phyloP scores from a whole-genome alignment of 495 filamentous ascomycete genomes.

The Podospora sp. region DNA sequence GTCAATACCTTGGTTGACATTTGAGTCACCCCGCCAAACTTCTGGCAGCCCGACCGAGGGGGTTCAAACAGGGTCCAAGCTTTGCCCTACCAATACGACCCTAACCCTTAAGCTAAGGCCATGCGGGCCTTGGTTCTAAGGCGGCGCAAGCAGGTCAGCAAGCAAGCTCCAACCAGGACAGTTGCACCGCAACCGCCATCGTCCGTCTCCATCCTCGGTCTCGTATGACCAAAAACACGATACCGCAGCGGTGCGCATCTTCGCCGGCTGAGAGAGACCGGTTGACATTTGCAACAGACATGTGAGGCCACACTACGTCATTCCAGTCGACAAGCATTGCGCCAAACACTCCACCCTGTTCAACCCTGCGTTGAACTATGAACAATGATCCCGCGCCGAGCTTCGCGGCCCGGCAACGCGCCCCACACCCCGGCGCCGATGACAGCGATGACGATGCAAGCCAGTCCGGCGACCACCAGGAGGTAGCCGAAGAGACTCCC shows the following conservation, averaged over 20 bases:
- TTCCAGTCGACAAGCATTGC: slow-evolving; percentile 9
- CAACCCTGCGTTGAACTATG: slow-evolving; percentile 56
- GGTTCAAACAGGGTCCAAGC: slow-evolving; percentile 13
- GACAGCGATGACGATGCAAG: slow-evolving; percentile 33
- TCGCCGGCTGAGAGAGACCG: slow-evolving; percentile 1
- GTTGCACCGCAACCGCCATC: slow-evolving; percentile 1
- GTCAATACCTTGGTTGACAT: slow-evolving; percentile 2
- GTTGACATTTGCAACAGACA: slow-evolving; percentile 10
- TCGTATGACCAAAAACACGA: slow-evolving; percentile 3
- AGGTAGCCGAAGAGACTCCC: slow-evolving; percentile 29
- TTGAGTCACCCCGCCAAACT: slow-evolving; percentile 18
- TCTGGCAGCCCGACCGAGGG: slow-evolving; percentile 3
- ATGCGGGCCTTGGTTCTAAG: neutral
- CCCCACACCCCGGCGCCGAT: slow-evolving; percentile 32
- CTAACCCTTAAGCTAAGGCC: slow-evolving; percentile 7
- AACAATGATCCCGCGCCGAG: slow-evolving; percentile 67
- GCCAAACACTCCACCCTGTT: slow-evolving; percentile 6
- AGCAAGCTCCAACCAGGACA: neutral
- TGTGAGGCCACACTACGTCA: slow-evolving; percentile 17
- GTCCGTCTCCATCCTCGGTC: neutral
- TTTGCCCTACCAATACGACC: neutral
- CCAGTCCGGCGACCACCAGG: slow-evolving; percentile 26
- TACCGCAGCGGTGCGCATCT: slow-evolving; percentile 4
- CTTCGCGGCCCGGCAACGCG: slow-evolving; percentile 51
- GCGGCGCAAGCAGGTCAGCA: neutral